A percentile compares a stretch with the other conserved stretches of the same genome.
Evolutionary conservation across 495 filamentous ascomycete genomes (phyloP).

Genomic region (Annulohypoxylon maeteangense): DNA sequence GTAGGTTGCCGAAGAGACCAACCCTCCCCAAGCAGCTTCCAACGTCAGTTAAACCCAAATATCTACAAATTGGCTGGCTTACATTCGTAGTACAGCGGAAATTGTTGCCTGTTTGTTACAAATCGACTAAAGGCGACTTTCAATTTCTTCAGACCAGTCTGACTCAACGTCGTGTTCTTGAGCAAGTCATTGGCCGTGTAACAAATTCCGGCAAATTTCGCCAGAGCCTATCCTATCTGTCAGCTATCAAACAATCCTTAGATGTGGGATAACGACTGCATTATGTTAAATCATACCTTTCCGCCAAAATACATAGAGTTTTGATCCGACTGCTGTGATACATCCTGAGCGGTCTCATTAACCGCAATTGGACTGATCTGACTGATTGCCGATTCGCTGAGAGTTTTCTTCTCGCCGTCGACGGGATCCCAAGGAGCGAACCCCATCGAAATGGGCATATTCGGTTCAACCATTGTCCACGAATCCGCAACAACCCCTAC

Average conservation of each 20-base stretch:
- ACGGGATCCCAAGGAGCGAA: slow-evolving; percentile 78
- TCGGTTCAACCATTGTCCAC: slow-evolving; percentile 80
- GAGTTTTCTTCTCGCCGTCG: slow-evolving; percentile 58
- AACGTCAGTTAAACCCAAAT: slow-evolving; percentile 30
- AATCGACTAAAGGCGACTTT: slow-evolving; percentile 83
- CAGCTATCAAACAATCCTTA: slow-evolving; percentile 30
- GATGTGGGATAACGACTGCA: neutral
- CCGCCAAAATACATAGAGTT: slow-evolving; percentile 96
- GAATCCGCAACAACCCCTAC: slow-evolving; percentile 76
- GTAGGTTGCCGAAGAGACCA: slow-evolving; percentile 85
- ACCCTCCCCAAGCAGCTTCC: slow-evolving; percentile 77
- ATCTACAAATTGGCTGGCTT: slow-evolving; percentile 37
- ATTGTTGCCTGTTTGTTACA: slow-evolving; percentile 77
- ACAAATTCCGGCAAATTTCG: slow-evolving; percentile 83
- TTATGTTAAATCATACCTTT: slow-evolving; percentile 63
- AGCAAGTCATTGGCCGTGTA: slow-evolving; percentile 75
- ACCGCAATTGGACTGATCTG: slow-evolving; percentile 67
- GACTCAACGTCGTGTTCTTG: slow-evolving; percentile 67
- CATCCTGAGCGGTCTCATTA: slow-evolving; percentile 77
- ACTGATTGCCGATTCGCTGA: slow-evolving; percentile 63
- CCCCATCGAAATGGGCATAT: slow-evolving; percentile 77
- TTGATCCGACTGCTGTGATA: slow-evolving; percentile 74
- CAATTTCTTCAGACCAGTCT: slow-evolving; percentile 70
- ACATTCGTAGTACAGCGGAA: slow-evolving; percentile 82
- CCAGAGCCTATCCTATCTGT: slow-evolving; percentile 68